Base-by-base conservation (phyloP, 1,284 basidiomycete species). In the Cryptococcus depauperatus region DNA sequence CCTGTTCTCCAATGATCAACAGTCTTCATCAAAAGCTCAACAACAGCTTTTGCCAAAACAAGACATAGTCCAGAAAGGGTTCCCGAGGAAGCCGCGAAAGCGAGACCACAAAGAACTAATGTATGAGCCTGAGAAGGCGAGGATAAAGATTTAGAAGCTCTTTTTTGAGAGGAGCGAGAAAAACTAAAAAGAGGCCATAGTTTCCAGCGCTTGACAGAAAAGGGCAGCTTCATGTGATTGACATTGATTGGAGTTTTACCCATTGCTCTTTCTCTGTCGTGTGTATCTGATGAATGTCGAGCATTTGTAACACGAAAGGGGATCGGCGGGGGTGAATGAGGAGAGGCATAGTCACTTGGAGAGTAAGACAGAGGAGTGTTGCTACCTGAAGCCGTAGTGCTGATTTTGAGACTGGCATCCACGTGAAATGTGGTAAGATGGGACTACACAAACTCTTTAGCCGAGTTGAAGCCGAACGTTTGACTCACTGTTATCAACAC, bases 21-120 rank as follows among this genome's bases (percentile, higher is more conserved):
- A 0, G 89, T 90, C 23, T 91, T 73, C 50, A 96, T 74, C 8
- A 96, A 75, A 8, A 97, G 75, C 70, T 95, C 90, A 9, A 95
- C 85, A 3, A 88, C 90, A 43, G 86, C 88, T 73, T 97, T 97
- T 27, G 92, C 91, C 50, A 96, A 85, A 5, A 97, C 75, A 32
- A 97, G 74, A 61, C 90, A 95, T 77, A 95, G 84, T 23, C 91
- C 92, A 1, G 85, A 89, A 14, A 96, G 75, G n/a, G 89, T 90
- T 0, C 91, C 92, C 2, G 85, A 89, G 35, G 83, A 81, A 1
- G 87, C 88, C 8, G 89, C 85, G 66, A 90, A 97, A 0, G 87
- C 86, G 33, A 93, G 77, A 2, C 89, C 85, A 19, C 92, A 74
- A 37, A 84, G 72, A 1, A 88, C 71, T 7, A 80, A 78, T 2